Percentiles rank a stretch among this genome's conserved stretches.
phyloP scores from a whole-genome alignment of 177 flowering plant genomes.

The Vitis hybrid region DNA sequence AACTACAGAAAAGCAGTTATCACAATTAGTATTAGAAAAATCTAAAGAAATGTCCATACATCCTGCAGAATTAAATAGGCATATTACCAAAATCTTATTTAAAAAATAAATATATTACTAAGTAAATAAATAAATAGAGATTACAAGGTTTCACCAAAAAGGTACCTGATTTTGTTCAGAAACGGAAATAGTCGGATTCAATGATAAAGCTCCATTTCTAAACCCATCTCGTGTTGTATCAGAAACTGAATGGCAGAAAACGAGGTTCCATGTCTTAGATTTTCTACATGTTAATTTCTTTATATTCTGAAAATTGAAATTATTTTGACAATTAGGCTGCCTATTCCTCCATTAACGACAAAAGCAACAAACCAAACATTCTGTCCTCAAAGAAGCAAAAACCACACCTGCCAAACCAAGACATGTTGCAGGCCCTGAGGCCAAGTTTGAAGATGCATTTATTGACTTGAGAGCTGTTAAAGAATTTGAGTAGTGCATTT shows the following conservation, averaged over 20 bases:
- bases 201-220: conserved; percentile 18
- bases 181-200: conserved; percentile 12
- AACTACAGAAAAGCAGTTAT: no score
- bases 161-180: conserved; percentile 36
- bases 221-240: conserved; percentile 18
- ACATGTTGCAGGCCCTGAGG: background rate
- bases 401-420: conserved; percentile 10
- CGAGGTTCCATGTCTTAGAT: conserved; percentile 7
- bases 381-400: background rate
- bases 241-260: conserved; percentile 25
- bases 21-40: no score
- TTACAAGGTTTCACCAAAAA: background rate
- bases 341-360: background rate
- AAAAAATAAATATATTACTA: background rate
- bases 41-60: background rate
- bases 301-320: background rate
- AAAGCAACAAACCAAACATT: background rate
- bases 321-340: no score
- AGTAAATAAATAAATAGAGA: background rate
- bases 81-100: background rate
- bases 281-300: background rate
- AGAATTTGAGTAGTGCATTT: conserved; percentile 6
- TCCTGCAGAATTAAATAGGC: background rate
- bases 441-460: conserved; percentile 17
- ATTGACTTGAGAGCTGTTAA: conserved; percentile 6